Percentiles rank a stretch among this genome's conserved stretches.
Evolutionary conservation across 1,139 yeast genomes (phyloP).

Genomic region (Candida tropicalis): DNA sequence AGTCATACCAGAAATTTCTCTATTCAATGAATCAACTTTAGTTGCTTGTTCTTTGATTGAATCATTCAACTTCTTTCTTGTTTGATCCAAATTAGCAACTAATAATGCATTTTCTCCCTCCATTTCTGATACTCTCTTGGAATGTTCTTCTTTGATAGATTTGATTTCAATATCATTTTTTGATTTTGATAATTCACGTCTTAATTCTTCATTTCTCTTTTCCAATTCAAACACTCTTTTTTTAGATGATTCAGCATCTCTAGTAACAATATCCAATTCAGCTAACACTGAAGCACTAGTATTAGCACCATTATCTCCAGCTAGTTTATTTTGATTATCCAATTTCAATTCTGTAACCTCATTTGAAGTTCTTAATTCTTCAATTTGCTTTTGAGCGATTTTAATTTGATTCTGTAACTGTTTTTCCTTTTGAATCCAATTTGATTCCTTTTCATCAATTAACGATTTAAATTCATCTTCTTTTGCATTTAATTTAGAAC

Average conservation of each 20-base stretch:
- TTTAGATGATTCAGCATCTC: conserved; percentile 77
- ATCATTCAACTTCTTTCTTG: conserved; percentile 35
- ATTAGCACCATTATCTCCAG: conserved; percentile 4
- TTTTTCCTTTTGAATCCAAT: conserved; percentile 57
- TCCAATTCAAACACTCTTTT: conserved; percentile 72
- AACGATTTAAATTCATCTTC: conserved; percentile 63
- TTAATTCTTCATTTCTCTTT: conserved; percentile 72
- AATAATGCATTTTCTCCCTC: conserved; percentile 69
- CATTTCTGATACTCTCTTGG: conserved; percentile 52
- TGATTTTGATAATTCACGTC: conserved; percentile 60
- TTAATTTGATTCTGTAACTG: conserved; percentile 46
- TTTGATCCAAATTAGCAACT: conserved; percentile 64
- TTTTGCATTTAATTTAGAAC: conserved; percentile 51
- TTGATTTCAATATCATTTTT: conserved; percentile 47
- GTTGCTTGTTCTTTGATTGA: conserved; percentile 37
- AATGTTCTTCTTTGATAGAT: conserved; percentile 34
- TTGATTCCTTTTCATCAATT: conserved; percentile 63
- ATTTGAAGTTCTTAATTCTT: conserved; percentile 57
- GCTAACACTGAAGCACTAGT: conserved; percentile 35
- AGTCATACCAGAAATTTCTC: conserved; percentile 52
- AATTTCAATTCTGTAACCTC: conserved; percentile 57
- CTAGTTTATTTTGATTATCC: conserved; percentile 26
- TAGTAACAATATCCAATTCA: conserved; percentile 66
- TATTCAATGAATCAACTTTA: conserved; percentile 35
- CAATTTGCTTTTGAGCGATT: conserved; percentile 50